Conservation (phyloP, 2,329 filamentous ascomycete genomes). For the Didymella pinodella region DNA sequence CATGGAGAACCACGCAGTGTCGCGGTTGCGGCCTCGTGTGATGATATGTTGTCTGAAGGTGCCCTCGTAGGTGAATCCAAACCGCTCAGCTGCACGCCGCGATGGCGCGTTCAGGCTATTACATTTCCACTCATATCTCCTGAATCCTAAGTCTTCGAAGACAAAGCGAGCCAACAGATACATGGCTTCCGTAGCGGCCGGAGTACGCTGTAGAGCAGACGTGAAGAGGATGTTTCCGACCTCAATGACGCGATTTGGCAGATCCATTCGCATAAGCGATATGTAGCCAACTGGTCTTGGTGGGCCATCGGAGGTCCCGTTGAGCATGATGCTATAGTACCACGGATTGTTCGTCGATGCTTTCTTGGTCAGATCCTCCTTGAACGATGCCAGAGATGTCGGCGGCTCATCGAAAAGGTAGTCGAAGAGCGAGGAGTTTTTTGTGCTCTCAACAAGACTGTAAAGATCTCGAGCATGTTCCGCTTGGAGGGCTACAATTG, state of each 20-base stretch:
- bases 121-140: slow-evolving; percentile 71
- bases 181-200: slow-evolving; percentile 65
- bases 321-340: slow-evolving; percentile 22
- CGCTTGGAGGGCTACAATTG: slow-evolving; percentile 9
- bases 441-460: slow-evolving; percentile 5
- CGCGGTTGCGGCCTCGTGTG: slow-evolving; percentile 63
- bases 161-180: slow-evolving; percentile 64
- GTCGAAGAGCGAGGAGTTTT: slow-evolving; percentile 20
- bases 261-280: slow-evolving; percentile 52
- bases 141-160: slow-evolving; percentile 62
- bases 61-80: slow-evolving; percentile 69
- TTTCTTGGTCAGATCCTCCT: slow-evolving; percentile 12
- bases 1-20: slow-evolving; percentile 69
- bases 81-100: slow-evolving; percentile 61
- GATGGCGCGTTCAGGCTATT: slow-evolving; percentile 65
- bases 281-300: slow-evolving; percentile 19
- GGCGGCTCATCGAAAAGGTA: slow-evolving; percentile 27
- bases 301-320: not conserved
- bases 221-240: slow-evolving; percentile 65
- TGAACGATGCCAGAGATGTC: slow-evolving; percentile 9
- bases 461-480: slow-evolving; percentile 17
- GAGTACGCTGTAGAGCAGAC: slow-evolving; percentile 60
- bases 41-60: slow-evolving; percentile 69
- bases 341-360: slow-evolving; percentile 24
- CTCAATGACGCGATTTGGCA: slow-evolving; percentile 61